Conservation (phyloP, 2,329 filamentous ascomycete species). For the Emergomyces africanus region DNA sequence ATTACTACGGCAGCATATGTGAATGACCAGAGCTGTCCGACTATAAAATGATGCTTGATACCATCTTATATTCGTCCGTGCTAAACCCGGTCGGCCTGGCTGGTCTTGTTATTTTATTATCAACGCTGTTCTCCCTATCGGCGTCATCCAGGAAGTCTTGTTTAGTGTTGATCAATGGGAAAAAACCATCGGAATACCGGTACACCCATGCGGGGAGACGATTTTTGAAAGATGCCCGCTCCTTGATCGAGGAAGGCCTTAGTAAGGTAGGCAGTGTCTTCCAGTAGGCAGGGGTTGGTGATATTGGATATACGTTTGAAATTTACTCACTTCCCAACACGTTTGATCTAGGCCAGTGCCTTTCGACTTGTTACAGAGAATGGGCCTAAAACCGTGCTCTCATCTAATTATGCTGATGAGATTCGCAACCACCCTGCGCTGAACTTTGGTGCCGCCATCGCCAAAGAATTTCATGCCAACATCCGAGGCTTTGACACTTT, state of each 20-base stretch:
- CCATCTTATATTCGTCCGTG: background rate
- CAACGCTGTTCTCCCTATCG: background rate
- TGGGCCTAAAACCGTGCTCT: constrained; percentile 12
- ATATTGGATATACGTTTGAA: constrained; percentile 2
- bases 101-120: background rate
- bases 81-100: background rate
- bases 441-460: constrained; percentile 10
- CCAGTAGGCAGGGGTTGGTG: background rate
- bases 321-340: constrained; percentile 11
- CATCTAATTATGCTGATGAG: constrained; percentile 14
- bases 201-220: constrained; percentile 7
- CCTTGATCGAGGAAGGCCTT: background rate
- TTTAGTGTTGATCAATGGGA: constrained; percentile 1
- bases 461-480: constrained; percentile 8
- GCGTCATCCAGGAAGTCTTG: background rate
- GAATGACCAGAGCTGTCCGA: background rate
- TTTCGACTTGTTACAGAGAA: constrained; percentile 13
- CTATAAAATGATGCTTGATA: background rate
- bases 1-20: background rate
- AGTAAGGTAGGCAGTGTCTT: constrained; percentile 4
- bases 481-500: constrained; percentile 6
- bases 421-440: constrained; percentile 12
- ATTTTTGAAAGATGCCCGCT: constrained; percentile 7
- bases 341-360: constrained; percentile 5
- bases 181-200: background rate